Evolutionary conservation across 345 rosid species (phyloP).

Genomic region (Citrus inodora): DNA sequence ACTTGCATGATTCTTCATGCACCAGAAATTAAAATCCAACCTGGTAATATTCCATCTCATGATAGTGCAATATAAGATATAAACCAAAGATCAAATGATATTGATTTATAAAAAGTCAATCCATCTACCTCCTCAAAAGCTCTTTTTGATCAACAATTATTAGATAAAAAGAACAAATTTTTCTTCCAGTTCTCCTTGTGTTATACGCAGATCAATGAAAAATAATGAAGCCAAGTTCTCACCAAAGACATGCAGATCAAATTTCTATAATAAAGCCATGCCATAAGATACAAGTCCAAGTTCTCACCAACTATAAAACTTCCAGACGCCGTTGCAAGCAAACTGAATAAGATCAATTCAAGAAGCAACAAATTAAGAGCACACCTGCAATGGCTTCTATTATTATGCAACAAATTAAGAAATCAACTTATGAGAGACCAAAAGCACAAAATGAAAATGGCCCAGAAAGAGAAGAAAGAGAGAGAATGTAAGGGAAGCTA

Average conservation of each 20-base stretch:
- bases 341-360: background rate
- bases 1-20: background rate
- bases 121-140: background rate
- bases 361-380: constrained; percentile 1
- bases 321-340: background rate
- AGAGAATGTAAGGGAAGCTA: background rate
- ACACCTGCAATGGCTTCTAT: background rate
- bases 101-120: background rate
- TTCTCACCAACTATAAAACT: constrained; percentile 2
- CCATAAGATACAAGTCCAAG: background rate
- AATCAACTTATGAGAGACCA: background rate
- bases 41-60: background rate
- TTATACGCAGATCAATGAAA: background rate
- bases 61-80: too few species aligned
- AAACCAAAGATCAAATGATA: background rate
- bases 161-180: background rate
- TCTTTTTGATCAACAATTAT: background rate
- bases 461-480: background rate
- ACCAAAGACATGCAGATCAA: background rate
- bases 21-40: background rate
- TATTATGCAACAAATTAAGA: background rate
- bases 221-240: background rate
- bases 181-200: too few species aligned
- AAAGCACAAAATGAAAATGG: background rate
- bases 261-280: too few species aligned